Conservation (phyloP, 345 rosid genomes). For the Gossypium raimondii region DNA sequence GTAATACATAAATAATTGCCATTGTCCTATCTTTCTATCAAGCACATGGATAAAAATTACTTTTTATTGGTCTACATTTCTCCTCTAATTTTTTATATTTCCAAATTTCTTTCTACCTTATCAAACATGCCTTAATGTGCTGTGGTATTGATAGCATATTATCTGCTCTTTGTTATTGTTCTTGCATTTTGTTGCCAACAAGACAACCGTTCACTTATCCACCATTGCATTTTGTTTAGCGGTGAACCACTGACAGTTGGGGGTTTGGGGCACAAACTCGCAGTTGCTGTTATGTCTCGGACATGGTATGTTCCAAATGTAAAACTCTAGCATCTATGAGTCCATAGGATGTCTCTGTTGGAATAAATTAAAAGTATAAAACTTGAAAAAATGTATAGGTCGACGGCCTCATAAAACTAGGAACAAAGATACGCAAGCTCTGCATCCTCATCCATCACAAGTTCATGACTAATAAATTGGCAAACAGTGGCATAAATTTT, state of each 20-base stretch:
- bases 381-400: slow-evolving; percentile 35
- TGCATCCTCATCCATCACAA: not conserved
- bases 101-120: too few relatives aligned
- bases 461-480: not conserved
- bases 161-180: not conserved
- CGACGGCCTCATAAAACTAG: slow-evolving; percentile 39
- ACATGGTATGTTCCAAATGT: slow-evolving; percentile 53
- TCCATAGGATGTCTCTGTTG: not conserved
- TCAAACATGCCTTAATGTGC: not conserved
- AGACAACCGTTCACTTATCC: not conserved
- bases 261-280: slow-evolving; percentile 95
- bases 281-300: slow-evolving; percentile 92
- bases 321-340: not conserved
- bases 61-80: too few relatives aligned
- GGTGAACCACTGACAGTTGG: slow-evolving; percentile 83
- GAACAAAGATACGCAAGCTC: not conserved
- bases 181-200: not conserved
- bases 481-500: not conserved
- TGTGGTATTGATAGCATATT: not conserved
- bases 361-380: not conserved
- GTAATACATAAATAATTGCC: too few relatives aligned
- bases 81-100: too few relatives aligned
- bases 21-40: too few relatives aligned
- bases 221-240: slow-evolving; percentile 28
- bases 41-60: too few relatives aligned